Evolutionary conservation across 495 filamentous ascomycete genomes (phyloP).

Genomic region (Xylona heveae): DNA sequence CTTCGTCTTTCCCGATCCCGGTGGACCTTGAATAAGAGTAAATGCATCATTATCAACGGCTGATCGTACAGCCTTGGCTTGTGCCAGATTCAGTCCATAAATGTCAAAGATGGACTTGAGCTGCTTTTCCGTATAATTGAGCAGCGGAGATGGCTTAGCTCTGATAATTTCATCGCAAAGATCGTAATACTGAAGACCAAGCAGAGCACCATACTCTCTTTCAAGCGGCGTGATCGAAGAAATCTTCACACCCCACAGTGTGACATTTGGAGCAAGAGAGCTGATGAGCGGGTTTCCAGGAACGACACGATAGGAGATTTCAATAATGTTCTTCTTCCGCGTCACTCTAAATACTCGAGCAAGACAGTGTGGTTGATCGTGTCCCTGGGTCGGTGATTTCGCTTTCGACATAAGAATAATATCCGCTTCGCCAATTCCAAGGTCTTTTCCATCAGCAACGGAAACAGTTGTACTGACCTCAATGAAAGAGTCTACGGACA

Average conservation of each 20-base stretch:
- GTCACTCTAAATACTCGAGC: constrained; percentile 62
- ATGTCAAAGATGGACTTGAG: constrained; percentile 43
- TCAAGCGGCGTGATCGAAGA: constrained; percentile 81
- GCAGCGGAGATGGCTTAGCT: constrained; percentile 72
- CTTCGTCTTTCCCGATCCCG: constrained; percentile 94
- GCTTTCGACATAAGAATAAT: constrained; percentile 66
- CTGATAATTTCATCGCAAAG: constrained; percentile 75
- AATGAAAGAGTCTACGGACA: constrained; percentile 79
- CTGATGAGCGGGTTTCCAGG: constrained; percentile 31
- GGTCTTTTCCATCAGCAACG: constrained; percentile 43
- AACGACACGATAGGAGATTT: constrained; percentile 69
- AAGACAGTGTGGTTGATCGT: constrained; percentile 53
- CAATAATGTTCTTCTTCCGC: constrained; percentile 54
- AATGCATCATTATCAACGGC: constrained; percentile 90
- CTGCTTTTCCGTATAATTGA: constrained; percentile 51
- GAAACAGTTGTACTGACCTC: constrained; percentile 72
- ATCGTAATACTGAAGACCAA: constrained; percentile 85
- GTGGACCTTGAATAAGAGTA: constrained; percentile 83
- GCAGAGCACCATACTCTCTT: constrained; percentile 79
- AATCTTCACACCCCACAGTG: constrained; percentile 57
- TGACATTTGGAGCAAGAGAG: constrained; percentile 31
- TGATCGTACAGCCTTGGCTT: constrained; percentile 81
- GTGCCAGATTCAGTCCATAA: constrained; percentile 70
- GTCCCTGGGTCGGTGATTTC: constrained; percentile 36
- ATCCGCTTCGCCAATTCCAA: constrained; percentile 61